These are phyloP conservation scores for Paecilomyces sp. DNA, from an alignment of 2,329 filamentous ascomycete species.

Conservation along the genomic window DNA sequence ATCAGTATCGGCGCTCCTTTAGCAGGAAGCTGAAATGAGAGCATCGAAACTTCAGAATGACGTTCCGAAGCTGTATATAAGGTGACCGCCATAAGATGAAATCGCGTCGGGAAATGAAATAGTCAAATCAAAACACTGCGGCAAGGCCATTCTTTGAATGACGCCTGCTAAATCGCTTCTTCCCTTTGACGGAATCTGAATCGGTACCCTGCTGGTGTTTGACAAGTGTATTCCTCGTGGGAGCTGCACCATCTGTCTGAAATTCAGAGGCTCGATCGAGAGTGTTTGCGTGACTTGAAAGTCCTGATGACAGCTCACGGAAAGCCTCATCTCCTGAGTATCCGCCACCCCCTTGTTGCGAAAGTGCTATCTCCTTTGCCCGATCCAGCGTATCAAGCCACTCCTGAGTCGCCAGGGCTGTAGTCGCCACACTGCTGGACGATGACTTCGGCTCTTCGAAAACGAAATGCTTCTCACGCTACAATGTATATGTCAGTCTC, in stretches of 20 bases:
- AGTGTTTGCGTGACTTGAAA: constrained; percentile 57
- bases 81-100: not conserved
- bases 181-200: constrained; percentile 49
- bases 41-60: not conserved
- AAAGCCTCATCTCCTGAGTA: constrained; percentile 63
- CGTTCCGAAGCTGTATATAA: not conserved
- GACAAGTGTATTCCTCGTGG: constrained; percentile 38
- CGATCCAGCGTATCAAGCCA: constrained; percentile 88
- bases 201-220: constrained; percentile 40
- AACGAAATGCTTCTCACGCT: constrained; percentile 84
- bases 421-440: constrained; percentile 54
- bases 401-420: constrained; percentile 68
- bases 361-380: constrained; percentile 74
- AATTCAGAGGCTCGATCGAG: constrained; percentile 35
- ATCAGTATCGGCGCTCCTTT: not conserved
- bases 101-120: not conserved
- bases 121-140: constrained; percentile 61
- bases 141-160: constrained; percentile 93
- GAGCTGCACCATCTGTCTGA: constrained; percentile 26
- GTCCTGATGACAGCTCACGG: constrained; percentile 60
- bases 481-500: constrained; percentile 19
- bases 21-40: not conserved
- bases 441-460: constrained; percentile 88
- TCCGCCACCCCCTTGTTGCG: constrained; percentile 59
- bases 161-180: constrained; percentile 75